Conservation (phyloP, 2,329 filamentous ascomycete genomes). For the Exophiala viscosa region DNA sequence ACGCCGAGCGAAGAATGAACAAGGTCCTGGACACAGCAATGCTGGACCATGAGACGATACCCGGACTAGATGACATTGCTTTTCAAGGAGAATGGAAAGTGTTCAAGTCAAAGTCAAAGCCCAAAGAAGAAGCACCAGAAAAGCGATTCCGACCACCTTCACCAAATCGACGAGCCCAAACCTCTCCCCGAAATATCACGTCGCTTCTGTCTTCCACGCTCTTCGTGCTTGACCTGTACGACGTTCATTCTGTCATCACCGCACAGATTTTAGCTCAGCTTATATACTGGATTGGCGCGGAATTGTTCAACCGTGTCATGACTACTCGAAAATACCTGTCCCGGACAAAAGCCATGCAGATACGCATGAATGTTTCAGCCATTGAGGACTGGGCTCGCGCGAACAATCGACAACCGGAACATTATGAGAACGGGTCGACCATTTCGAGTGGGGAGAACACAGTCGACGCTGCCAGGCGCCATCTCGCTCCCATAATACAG, state of each 20-base stretch:
- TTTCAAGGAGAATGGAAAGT: constrained; percentile 99
- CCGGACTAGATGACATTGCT: constrained; percentile 90
- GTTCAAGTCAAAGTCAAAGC: constrained; percentile 84
- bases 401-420: constrained; percentile 91
- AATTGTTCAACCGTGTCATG: constrained; percentile 98
- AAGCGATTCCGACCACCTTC: constrained; percentile 90
- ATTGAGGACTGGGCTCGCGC: constrained; percentile 92
- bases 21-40: constrained; percentile 91
- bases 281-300: constrained; percentile 92
- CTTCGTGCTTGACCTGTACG: constrained; percentile 97
- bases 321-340: constrained; percentile 91
- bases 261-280: constrained; percentile 88
- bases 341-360: constrained; percentile 98
- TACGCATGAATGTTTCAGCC: constrained; percentile 95
- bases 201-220: constrained; percentile 92
- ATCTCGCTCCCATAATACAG: constrained; percentile 87
- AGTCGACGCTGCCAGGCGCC: constrained; percentile 74
- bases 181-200: constrained; percentile 90
- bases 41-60: constrained; percentile 97
- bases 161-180: constrained; percentile 85
- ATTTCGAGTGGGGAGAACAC: constrained; percentile 81
- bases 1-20: constrained; percentile 92
- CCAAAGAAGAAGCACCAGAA: constrained; percentile 81
- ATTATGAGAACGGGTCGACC: constrained; percentile 90
- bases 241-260: constrained; percentile 94